Conservation (phyloP, 2,329 filamentous ascomycete species). For the Neonectria coccinea region DNA sequence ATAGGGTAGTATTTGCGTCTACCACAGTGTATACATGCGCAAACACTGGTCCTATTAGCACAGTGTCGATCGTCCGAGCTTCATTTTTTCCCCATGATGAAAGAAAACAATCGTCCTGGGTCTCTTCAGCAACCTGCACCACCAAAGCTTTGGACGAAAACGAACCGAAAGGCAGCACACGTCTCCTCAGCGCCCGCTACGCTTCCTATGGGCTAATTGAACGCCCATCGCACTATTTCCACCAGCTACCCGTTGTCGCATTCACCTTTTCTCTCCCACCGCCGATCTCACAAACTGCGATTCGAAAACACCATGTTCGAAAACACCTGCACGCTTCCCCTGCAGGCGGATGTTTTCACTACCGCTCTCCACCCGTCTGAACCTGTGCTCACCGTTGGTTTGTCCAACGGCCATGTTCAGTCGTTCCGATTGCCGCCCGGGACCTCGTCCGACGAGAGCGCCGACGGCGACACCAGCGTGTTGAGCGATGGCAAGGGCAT, state of each 20-base stretch:
- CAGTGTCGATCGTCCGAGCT: conserved; percentile 13
- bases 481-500: conserved; percentile 74
- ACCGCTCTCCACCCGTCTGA: conserved; percentile 88
- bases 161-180: background rate
- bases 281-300: background rate
- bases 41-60: background rate
- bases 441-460: conserved; percentile 63
- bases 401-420: conserved; percentile 87
- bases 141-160: background rate
- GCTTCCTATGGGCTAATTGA: conserved; percentile 23
- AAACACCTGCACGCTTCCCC: conserved; percentile 89
- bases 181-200: background rate
- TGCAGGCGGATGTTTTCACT: conserved; percentile 87
- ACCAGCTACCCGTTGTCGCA: conserved; percentile 10
- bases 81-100: conserved; percentile 14
- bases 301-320: conserved; percentile 76
- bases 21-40: background rate
- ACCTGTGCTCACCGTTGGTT: conserved; percentile 86
- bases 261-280: background rate
- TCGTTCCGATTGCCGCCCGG: conserved; percentile 77
- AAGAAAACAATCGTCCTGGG: background rate
- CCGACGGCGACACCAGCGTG: conserved; percentile 61
- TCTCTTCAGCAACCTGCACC: conserved; percentile 3
- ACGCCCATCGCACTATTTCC: background rate
- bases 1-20: background rate